A percentile compares a stretch with the other conserved stretches of the same genome.
phyloP scores from a whole-genome alignment of 2,329 filamentous ascomycete genomes.

The Mycocentrospora acerina region DNA sequence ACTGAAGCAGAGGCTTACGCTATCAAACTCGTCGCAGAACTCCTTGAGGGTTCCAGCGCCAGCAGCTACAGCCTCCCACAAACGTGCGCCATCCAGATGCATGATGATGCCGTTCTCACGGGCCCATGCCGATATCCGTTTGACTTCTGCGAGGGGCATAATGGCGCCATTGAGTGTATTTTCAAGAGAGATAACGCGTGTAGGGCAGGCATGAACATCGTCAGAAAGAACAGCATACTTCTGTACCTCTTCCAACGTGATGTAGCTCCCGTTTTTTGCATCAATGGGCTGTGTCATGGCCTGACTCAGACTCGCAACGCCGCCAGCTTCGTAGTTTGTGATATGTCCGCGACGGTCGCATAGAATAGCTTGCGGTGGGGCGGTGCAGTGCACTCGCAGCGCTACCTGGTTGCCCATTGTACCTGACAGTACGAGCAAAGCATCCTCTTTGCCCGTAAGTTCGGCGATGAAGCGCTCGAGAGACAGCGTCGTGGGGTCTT shows the following conservation, averaged over 20 bases:
- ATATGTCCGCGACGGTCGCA: constrained; percentile 81
- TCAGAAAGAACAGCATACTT: constrained; percentile 64
- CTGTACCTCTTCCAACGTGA: constrained; percentile 76
- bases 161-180: constrained; percentile 82
- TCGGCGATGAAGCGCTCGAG: constrained; percentile 74
- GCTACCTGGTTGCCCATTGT: constrained; percentile 95
- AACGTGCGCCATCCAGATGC: constrained; percentile 76
- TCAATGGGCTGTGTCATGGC: constrained; percentile 68
- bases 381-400: constrained; percentile 72
- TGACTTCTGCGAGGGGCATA: constrained; percentile 72
- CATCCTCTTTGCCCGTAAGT: constrained; percentile 73
- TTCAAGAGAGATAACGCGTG: constrained; percentile 77
- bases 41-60: constrained; percentile 68
- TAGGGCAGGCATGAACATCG: constrained; percentile 78
- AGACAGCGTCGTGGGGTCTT: constrained; percentile 75
- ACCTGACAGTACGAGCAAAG: constrained; percentile 80
- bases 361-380: constrained; percentile 78
- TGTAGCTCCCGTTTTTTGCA: constrained; percentile 69
- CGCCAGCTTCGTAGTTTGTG: constrained; percentile 67
- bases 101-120: constrained; percentile 64
- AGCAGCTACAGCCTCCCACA: constrained; percentile 79
- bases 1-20: constrained; percentile 74
- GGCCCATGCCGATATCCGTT: constrained; percentile 69
- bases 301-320: constrained; percentile 69
- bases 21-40: constrained; percentile 70